A percentile compares a stretch with the other conserved stretches of the same genome.
phyloP scores from a whole-genome alignment of 371 early-diverging fungal species.

The Hamiltosporidium tvaerminnensis region DNA sequence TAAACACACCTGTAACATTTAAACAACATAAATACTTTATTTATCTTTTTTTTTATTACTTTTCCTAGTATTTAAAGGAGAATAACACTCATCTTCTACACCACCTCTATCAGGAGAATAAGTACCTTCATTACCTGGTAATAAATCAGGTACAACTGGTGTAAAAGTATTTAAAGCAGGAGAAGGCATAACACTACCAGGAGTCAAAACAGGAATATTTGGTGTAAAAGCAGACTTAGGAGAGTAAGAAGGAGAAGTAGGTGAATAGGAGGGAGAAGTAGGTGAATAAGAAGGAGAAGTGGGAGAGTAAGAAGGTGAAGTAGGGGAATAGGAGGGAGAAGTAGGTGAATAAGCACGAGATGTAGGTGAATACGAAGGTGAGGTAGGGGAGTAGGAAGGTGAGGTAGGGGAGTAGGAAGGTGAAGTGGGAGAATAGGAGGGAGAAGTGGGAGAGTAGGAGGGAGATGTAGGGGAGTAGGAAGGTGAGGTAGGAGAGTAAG shows the following conservation, averaged over 20 bases:
- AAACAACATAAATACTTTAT: no score
- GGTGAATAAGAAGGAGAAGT: conserved; percentile 17
- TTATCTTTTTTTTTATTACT: no score
- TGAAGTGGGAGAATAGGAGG: conserved; percentile 60
- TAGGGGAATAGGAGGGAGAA: conserved; percentile 55
- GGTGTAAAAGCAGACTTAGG: neutral
- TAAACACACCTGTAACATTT: no score
- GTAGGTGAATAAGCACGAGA: conserved; percentile 52
- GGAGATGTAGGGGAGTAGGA: conserved; percentile 56
- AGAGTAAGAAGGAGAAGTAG: conserved; percentile 55
- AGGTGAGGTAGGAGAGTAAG: conserved; percentile 16
- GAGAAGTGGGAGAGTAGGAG: conserved; percentile 61
- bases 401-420: conserved; percentile 63
- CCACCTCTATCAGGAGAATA: no score
- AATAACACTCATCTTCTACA: no score
- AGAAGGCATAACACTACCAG: no score
- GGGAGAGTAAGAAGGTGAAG: conserved; percentile 54
- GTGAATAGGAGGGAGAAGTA: conserved; percentile 52
- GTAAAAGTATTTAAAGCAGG: no score
- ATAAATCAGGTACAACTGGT: no score
- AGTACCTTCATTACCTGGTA: no score
- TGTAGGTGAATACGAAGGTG: conserved; percentile 62
- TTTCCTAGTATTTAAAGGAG: no score
- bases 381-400: conserved; percentile 62
- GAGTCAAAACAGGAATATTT: neutral